Evolutionary conservation across 2,329 filamentous ascomycete species (phyloP).

Genomic region (Emmonsia crescens): DNA sequence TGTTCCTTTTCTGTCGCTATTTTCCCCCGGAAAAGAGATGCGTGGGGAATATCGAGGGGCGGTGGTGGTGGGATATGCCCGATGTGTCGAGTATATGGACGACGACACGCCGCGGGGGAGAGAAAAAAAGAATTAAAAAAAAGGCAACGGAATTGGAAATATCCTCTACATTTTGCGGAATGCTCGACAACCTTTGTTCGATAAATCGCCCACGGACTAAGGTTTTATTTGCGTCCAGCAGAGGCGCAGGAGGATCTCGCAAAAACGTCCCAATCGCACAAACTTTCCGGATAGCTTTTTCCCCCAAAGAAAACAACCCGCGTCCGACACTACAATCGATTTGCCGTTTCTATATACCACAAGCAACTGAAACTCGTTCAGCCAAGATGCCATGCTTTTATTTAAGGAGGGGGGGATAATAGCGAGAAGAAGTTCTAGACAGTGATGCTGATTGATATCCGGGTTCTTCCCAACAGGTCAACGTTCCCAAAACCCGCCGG

Average conservation of each 20-base stretch:
- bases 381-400: not conserved
- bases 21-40: slow-evolving; percentile 16
- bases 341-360: not conserved
- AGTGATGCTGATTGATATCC: not conserved
- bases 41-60: not conserved
- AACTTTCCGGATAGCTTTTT: not conserved
- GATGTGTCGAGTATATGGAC: not conserved
- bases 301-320: not conserved
- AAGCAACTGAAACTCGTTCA: not conserved
- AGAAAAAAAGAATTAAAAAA: too few species aligned
- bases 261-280: not conserved
- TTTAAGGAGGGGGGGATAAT: not conserved
- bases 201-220: not conserved
- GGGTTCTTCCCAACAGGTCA: slow-evolving; percentile 52
- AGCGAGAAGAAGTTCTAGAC: not conserved
- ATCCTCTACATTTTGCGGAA: not conserved
- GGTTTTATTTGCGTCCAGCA: not conserved
- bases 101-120: not conserved
- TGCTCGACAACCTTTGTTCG: not conserved
- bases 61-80: not conserved
- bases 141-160: not conserved
- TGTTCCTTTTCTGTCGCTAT: slow-evolving; percentile 11
- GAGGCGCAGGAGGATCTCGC: not conserved
- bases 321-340: not conserved
- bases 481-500: slow-evolving; percentile 95